These are phyloP conservation scores for Apiosordaria backusii DNA, from an alignment of 495 filamentous ascomycete species.

Conservation along the genomic window DNA sequence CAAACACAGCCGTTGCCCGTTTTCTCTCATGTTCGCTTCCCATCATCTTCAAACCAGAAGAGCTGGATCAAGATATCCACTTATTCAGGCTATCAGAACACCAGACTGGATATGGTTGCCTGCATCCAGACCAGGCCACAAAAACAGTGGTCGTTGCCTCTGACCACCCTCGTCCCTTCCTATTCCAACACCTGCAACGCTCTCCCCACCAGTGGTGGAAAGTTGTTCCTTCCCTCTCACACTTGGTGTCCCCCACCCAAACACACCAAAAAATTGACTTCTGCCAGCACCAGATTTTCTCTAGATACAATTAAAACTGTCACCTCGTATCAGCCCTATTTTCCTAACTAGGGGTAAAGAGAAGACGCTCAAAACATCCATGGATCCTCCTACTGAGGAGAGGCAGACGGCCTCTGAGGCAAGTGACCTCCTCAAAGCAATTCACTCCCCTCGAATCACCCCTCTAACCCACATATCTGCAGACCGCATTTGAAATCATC, in stretches of 20 bases:
- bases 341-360: neutral
- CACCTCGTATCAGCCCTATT: too few relatives aligned
- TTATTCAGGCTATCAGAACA: too few relatives aligned
- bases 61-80: too few relatives aligned
- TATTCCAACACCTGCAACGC: too few relatives aligned
- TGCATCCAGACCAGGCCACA: neutral
- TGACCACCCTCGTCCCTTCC: neutral
- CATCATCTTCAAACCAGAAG: neutral
- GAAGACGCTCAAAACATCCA: neutral
- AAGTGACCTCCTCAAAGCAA: neutral
- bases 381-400: neutral
- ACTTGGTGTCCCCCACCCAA: neutral
- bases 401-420: neutral
- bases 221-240: neutral
- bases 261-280: neutral
- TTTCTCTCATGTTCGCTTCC: neutral
- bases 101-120: neutral
- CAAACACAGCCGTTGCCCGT: neutral
- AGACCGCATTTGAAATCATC: slow-evolving; percentile 31
- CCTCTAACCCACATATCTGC: neutral
- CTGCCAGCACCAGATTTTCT: neutral
- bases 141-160: too few relatives aligned
- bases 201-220: too few relatives aligned
- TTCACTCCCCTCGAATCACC: neutral
- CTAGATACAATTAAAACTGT: neutral